These are phyloP conservation scores for Botrytis cinerea DNA, from an alignment of 2,329 filamentous ascomycete genomes.

Conservation along the genomic window DNA sequence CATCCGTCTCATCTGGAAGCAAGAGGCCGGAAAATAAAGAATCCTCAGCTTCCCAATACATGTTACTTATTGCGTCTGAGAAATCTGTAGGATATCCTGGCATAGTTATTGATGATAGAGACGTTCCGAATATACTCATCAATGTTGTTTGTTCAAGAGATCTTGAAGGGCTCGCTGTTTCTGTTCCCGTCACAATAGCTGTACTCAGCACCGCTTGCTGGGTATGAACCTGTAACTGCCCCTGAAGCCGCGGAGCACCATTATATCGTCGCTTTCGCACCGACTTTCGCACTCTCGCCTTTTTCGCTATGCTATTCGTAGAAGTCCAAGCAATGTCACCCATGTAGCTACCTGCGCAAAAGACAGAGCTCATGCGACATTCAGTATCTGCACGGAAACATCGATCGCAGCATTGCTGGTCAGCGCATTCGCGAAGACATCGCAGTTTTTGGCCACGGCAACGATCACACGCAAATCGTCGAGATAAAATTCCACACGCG, in stretches of 20 bases:
- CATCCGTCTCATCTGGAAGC: neutral
- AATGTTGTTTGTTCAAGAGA: neutral
- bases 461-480: neutral
- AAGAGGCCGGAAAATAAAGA: neutral
- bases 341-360: neutral
- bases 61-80: neutral
- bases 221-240: neutral
- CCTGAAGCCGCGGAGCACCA: neutral
- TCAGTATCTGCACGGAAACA: neutral
- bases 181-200: neutral
- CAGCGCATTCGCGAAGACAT: neutral
- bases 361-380: neutral
- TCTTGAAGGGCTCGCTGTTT: neutral
- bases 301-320: neutral
- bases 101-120: neutral
- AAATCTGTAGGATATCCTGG: neutral
- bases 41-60: conserved; percentile 3
- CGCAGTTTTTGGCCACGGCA: neutral
- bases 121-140: neutral
- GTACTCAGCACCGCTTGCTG: neutral
- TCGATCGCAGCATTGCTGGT: conserved; percentile 1
- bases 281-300: neutral
- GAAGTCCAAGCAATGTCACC: neutral
- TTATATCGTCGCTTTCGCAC: conserved; percentile 1
- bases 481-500: neutral